Evolutionary conservation across 1,139 yeast species (phyloP), one percentile per base, ranked within the genome.

Genomic region (Suhomyces terraborum): DNA sequence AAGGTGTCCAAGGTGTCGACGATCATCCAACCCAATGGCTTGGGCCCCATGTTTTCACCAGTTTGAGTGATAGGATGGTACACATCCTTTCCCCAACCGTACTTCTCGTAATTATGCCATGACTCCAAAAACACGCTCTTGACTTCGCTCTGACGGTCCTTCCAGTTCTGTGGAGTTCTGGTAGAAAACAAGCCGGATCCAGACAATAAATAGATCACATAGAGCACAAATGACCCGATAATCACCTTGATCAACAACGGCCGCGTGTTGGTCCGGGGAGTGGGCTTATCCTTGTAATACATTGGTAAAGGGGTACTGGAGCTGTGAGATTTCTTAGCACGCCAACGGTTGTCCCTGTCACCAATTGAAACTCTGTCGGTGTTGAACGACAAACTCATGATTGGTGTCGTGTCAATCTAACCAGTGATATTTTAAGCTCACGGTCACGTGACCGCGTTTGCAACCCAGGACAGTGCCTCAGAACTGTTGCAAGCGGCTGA

Each of bases 11-110:
- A 64, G 1, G 95, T 75, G 61, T 91, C 98, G 6, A 91, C 95
- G 54, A 91, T 84, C 61, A 91, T 87, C 97, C 97, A 91, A 2
- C 98, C 98, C 52, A 91, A 65, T 1, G 98, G 97, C 43, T 74
- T 63, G 6, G 82, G 82, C 1, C 88, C 91, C 89, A 88, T 85
- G 56, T 88, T 86, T 45, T 75, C 69, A n/a, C 88, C 89, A 1
- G 55, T 60, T 41, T 80, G 77, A 10, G 75, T 60, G 14, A 85
- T 58, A 0, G 97, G 77, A 20, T 67, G 64, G 54, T 82, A 86
- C 3, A 79, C 75, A 52, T 86, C 95, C 43, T 67, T 69, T 3
- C 97, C 97, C 94, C 95, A 89, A 0, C 88, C 98, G 53, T 85
- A 73, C 37, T 73, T 66, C 39, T 79, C 81, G 55, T 91, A 91